Evolutionary conservation across 2,329 filamentous ascomycete genomes (phyloP), one percentile per base, ranked within the genome.

Genomic region (Escovopsis sp.): DNA sequence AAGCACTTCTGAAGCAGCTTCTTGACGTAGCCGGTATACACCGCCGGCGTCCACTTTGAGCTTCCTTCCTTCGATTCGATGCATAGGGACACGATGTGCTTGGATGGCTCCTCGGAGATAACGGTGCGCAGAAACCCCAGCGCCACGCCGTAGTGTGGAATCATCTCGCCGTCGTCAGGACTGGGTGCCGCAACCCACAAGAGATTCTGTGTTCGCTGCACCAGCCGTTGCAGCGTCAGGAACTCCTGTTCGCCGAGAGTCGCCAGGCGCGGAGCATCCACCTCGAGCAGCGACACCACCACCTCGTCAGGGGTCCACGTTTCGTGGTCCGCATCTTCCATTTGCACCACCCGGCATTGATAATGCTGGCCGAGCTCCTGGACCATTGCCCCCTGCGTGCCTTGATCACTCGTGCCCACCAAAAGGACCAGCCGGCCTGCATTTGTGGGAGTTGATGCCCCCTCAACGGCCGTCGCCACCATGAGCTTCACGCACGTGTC

Each of bases 401-500:
- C 15, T 9, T 33, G 39, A 13, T 20, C 8, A 24, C 27, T 14
- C 6, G 20, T 20, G 4, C 20, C 30, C 3, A 30, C 27, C 8
- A 30, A 11, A 8, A 30, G 27, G 27, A 30, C 27, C 27, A 30
- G 27, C 27, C 27, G 27, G 11, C 9, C 27, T 11, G 12, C 14
- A 15, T 31, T 16, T 9, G 10, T n/a, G 9, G 31, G 13, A n/a
- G 27, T 31, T 7, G 30, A 14, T 36, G 31, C 43, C 43, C 8
- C 34, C 20, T 3, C 35, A n/a, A 33, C 40, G 39, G 9, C 27
- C 12, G 6, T 40, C 40, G 7, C 39, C 24, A 10, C 15, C 27
- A 14, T 44, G 31, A 35, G 14, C 30, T 25, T 46, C 41, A 24
- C 31, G 37, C n/a, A 48, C 6, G 15, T 30, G 40, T 33, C 8